These are phyloP conservation scores for Aspergillus latus DNA, from an alignment of 2,329 filamentous ascomycete genomes.

Conservation along the genomic window DNA sequence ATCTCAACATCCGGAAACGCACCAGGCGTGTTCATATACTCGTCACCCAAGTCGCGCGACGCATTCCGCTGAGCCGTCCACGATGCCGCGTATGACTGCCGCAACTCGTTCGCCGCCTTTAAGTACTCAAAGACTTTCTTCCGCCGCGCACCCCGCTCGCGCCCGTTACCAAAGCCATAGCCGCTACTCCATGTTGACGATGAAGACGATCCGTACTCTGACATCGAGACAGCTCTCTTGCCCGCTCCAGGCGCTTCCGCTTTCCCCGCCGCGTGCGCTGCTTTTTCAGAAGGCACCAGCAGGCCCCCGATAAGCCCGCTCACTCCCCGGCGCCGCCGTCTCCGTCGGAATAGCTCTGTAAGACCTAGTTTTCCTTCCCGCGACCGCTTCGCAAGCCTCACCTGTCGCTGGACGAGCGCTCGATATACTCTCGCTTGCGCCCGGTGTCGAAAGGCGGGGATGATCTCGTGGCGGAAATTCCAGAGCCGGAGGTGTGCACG, in stretches of 20 bases:
- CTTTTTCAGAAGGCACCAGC: constrained; percentile 14
- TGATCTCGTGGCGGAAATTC: constrained; percentile 70
- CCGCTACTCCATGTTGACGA: constrained; percentile 21
- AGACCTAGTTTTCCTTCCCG: constrained; percentile 24
- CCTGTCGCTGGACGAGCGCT: constrained; percentile 67
- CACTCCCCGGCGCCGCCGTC: constrained; percentile 23
- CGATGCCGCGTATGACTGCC: constrained; percentile 64
- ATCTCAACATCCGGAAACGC: constrained; percentile 85
- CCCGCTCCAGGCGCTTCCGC: constrained; percentile 12
- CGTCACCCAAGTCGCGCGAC: constrained; percentile 43
- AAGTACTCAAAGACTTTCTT: constrained; percentile 74
- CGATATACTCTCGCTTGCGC: constrained; percentile 76
- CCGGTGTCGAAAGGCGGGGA: constrained; percentile 68
- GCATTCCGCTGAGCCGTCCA: constrained; percentile 49
- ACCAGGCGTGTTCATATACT: constrained; percentile 61
- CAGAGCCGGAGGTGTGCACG: constrained; percentile 66
- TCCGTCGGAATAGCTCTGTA: constrained; percentile 25
- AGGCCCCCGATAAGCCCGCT: constrained; percentile 10
- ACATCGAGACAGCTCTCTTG: constrained; percentile 23
- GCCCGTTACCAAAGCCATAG: constrained; percentile 24
- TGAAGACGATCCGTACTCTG: constrained; percentile 25
- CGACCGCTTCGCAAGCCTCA: constrained; percentile 52
- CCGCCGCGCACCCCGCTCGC: constrained; percentile 68
- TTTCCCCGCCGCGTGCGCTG: constrained; percentile 21
- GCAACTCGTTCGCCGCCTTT: constrained; percentile 69